Evolutionary conservation across 2,329 filamentous ascomycete species (phyloP).

Genomic region (Fusarium sp.): DNA sequence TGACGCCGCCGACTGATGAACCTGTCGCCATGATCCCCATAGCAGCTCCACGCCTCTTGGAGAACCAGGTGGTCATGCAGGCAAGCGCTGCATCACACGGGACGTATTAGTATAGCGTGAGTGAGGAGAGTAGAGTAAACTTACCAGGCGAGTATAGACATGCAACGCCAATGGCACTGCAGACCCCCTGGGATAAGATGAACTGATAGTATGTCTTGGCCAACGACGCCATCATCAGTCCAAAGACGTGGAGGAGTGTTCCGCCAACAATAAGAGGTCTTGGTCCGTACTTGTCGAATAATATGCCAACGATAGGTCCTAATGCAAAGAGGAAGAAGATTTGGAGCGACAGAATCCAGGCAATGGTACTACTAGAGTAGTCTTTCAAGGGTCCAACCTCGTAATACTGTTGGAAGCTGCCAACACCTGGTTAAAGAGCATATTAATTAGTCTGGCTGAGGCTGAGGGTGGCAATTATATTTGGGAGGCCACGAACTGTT

Average conservation of each 20-base stretch:
- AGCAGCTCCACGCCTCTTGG: neutral
- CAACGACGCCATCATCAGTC: neutral
- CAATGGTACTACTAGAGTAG: neutral
- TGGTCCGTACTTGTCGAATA: neutral
- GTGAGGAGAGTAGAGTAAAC: neutral
- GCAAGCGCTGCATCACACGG: neutral
- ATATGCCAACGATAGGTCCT: neutral
- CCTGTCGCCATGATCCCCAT: slow-evolving; percentile 10
- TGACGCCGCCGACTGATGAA: slow-evolving; percentile 5
- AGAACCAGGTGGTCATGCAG: slow-evolving; percentile 1
- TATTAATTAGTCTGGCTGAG: neutral
- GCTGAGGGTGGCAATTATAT: neutral
- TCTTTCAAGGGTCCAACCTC: neutral
- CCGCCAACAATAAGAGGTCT: neutral
- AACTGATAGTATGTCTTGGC: neutral
- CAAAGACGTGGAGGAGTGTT: neutral
- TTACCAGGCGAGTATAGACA: neutral
- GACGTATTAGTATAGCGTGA: neutral
- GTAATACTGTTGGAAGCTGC: neutral
- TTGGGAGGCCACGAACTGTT: neutral
- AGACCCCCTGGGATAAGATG: neutral
- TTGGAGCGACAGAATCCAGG: neutral
- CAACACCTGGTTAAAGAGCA: neutral
- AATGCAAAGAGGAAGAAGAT: neutral
- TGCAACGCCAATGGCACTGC: neutral